A percentile compares a stretch with the other conserved stretches of the same genome.
Conservation (phyloP, 108 stramenopile species). For the Craspedostauros australis region DNA sequence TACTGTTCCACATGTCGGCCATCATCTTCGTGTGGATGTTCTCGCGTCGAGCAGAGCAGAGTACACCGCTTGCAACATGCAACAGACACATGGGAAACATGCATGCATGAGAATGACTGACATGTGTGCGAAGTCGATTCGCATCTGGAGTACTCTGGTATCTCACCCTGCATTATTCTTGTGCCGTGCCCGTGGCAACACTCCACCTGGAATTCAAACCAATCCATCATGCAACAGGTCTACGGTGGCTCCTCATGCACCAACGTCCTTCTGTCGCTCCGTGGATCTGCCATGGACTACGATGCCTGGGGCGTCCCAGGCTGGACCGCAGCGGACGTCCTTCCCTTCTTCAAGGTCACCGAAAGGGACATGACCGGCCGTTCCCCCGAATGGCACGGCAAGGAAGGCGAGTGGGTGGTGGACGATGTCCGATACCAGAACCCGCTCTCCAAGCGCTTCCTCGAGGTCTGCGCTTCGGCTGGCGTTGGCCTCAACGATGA, state of each 20-base stretch:
- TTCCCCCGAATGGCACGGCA: slow-evolving; percentile 9
- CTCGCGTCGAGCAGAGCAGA: no score
- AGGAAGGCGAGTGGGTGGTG: slow-evolving; percentile 10
- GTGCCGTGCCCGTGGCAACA: no score
- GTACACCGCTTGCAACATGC: no score
- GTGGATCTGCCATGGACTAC: slow-evolving; percentile 49
- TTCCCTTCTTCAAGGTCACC: slow-evolving; percentile 45
- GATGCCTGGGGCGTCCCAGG: slow-evolving; percentile 32
- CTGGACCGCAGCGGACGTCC: slow-evolving; percentile 34
- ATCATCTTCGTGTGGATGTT: no score
- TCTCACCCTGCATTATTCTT: no score
- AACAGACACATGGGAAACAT: no score
- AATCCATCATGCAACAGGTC: background rate
- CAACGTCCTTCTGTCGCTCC: slow-evolving; percentile 50
- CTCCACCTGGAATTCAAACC: no score
- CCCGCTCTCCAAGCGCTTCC: slow-evolving; percentile 28
- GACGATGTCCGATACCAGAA: slow-evolving; percentile 39
- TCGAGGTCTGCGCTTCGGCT: slow-evolving; percentile 26
- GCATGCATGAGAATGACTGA: no score
- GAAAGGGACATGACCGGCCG: slow-evolving; percentile 24
- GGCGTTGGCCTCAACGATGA: slow-evolving; percentile 28
- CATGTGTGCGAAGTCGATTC: no score
- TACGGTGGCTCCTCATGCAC: slow-evolving; percentile 53
- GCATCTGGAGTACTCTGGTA: no score
- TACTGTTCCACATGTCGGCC: no score